Base-by-base conservation (phyloP, 2,329 filamentous ascomycete species). In the Lizonia empirigonia region DNA sequence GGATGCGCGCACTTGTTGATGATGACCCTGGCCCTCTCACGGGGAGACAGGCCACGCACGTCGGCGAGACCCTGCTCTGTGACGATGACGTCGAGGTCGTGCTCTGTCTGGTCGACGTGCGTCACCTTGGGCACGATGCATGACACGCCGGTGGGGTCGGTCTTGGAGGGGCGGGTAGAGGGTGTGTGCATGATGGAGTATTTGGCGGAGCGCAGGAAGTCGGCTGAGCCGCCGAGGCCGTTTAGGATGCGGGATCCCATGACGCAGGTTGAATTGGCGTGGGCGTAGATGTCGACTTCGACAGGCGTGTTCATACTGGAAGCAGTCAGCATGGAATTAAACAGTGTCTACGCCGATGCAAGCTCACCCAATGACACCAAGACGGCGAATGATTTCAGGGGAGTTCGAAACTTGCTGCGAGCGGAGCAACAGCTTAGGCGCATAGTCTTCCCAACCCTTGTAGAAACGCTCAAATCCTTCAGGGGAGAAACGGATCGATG, bases 101-200 rank as follows among this genome's bases (percentile, higher is more conserved):
- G 91, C 78, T 96, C 91, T 0, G 91, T 96, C 81, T 95, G 91
- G 75, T 96, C 91, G 60, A 95, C 81, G 76, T 96, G 91, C 4
- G 90, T 95, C 77, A 87, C 91, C 88, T 95, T 93, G 53, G 91
- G 91, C n/a, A 96, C 90, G 65, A 96, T 95, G 77, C 90, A 94
- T 60, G 81, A 87, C 49, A 96, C 84, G 60, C 91, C 91, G 50
- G 85, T 85, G 1, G 90, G 90, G 72, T 96, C 91, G 12, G 83
- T 87, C 82, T 94, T 95, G 66, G 83, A 85, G 9, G 90, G 90
- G 18, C 91, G 83, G 1, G 88, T 87, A 16, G 85, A 89, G 1
- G 91, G 91, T 1, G 91, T 95, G 80, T 96, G 91, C 91, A 96
- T 95, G 80, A 96, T 95, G 65, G 83, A 87, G 81, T 95, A 91